A percentile compares a stretch with the other conserved stretches of the same genome.
Conservation (phyloP, 2,329 filamentous ascomycete species). For the Clarireedia sp. region DNA sequence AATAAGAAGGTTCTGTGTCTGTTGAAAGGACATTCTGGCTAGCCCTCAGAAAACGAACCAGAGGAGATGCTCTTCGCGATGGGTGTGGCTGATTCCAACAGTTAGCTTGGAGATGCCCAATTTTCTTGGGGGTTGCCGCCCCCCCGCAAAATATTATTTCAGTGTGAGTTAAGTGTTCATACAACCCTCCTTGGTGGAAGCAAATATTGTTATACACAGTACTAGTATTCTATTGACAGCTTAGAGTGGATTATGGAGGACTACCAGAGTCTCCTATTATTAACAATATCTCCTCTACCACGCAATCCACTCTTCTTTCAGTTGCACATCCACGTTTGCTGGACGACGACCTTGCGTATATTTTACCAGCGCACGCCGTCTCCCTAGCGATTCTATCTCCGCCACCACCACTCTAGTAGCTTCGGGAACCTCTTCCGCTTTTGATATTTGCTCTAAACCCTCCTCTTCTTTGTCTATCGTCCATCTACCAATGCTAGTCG, state of each 20-base stretch:
- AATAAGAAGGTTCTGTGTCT: background rate
- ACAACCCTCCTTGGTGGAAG: background rate
- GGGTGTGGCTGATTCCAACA: no score
- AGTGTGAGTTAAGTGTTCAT: background rate
- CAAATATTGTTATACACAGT: background rate
- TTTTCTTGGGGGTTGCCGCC: background rate
- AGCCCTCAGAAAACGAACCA: no score
- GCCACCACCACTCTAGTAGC: background rate
- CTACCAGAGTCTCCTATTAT: background rate
- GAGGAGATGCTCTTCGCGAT: no score
- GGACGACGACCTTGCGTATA: background rate
- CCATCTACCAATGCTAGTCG: constrained; percentile 4
- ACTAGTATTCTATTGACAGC: background rate
- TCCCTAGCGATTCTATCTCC: background rate
- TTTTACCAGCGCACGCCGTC: background rate
- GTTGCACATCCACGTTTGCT: background rate
- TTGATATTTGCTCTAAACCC: background rate
- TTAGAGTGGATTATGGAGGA: background rate
- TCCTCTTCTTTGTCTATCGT: constrained; percentile 8
- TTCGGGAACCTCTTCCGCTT: background rate
- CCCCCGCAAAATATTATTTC: background rate
- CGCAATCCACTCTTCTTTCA: background rate
- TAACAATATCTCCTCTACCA: background rate
- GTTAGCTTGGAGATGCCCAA: no score
- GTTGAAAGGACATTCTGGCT: no score